phyloP scores from a whole-genome alignment of 805 yeast genomes.

The Barnettozyma californica region DNA sequence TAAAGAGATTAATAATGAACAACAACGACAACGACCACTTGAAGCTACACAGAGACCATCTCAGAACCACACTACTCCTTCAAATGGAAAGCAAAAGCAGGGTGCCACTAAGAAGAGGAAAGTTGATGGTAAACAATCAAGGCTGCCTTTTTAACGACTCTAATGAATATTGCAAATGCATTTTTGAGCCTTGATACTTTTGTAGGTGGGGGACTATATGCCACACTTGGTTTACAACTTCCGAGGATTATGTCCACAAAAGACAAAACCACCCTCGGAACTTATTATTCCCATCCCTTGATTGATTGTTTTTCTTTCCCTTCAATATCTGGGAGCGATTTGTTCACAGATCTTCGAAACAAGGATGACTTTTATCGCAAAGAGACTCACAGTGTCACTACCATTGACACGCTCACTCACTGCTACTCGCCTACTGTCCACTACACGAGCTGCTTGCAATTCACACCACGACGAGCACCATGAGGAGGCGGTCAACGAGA shows the following conservation, averaged over 20 bases:
- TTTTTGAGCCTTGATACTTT: too few species aligned
- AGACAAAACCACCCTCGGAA: neutral
- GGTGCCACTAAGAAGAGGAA: constrained; percentile 9
- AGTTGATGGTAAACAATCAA: constrained; percentile 19
- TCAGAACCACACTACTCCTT: neutral
- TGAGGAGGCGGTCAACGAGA: constrained; percentile 4
- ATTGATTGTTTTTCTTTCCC: too few species aligned
- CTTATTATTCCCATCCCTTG: neutral
- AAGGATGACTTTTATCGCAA: constrained; percentile 2
- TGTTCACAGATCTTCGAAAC: too few species aligned
- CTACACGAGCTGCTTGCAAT: neutral
- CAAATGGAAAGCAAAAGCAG: neutral
- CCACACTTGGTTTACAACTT: too few species aligned
- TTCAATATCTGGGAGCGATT: too few species aligned
- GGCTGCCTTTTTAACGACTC: constrained; percentile 17
- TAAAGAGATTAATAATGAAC: constrained; percentile 21
- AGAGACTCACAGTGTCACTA: neutral
- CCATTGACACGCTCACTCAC: neutral
- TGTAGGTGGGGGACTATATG: too few species aligned
- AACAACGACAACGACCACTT: neutral
- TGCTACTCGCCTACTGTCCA: neutral
- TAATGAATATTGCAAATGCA: neutral
- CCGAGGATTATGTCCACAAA: neutral
- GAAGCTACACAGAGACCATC: neutral
- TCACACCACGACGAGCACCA: neutral